phyloP scores from a whole-genome alignment of 768 basidiomycete species.

The Cystofilobasidium ferigula region DNA sequence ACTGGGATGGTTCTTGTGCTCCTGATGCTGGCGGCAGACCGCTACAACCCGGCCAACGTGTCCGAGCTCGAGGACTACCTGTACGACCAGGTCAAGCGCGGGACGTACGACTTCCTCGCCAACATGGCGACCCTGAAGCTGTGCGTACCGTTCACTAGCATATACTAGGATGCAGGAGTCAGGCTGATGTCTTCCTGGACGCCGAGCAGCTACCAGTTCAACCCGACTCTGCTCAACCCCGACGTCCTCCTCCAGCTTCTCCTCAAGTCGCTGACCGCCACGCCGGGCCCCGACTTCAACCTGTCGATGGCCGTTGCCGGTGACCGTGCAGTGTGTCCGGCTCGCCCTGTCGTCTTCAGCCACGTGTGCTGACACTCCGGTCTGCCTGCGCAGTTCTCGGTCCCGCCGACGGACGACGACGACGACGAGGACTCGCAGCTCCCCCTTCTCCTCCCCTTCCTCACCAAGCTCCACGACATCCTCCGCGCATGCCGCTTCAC shows the following conservation, averaged over 20 bases:
- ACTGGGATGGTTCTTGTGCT: neutral
- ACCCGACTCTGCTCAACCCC: slow-evolving; percentile 80
- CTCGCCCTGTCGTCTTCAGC: neutral
- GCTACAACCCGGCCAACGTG: slow-evolving; percentile 93
- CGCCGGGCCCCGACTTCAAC: slow-evolving; percentile 84
- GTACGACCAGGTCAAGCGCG: slow-evolving; percentile 79
- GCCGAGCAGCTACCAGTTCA: slow-evolving; percentile 75
- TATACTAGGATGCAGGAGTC: neutral
- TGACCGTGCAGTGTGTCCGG: slow-evolving; percentile 25
- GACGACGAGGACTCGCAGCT: slow-evolving; percentile 33
- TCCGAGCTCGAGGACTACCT: slow-evolving; percentile 91
- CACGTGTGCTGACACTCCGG: neutral
- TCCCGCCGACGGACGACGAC: slow-evolving; percentile 31
- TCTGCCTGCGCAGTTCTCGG: slow-evolving; percentile 26
- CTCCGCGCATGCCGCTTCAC: slow-evolving; percentile 35
- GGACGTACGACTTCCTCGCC: slow-evolving; percentile 87
- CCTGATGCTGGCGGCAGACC: slow-evolving; percentile 48
- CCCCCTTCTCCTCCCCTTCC: slow-evolving; percentile 31
- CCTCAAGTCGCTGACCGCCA: slow-evolving; percentile 73
- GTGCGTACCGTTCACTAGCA: slow-evolving; percentile 41
- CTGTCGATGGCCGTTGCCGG: slow-evolving; percentile 70
- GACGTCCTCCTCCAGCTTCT: slow-evolving; percentile 92
- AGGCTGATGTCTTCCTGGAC: neutral
- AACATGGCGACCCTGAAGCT: slow-evolving; percentile 91
- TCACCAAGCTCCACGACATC: slow-evolving; percentile 32